Evolutionary conservation across 441 rosid species (phyloP).

Genomic region (Arabidopsis hybrid): DNA sequence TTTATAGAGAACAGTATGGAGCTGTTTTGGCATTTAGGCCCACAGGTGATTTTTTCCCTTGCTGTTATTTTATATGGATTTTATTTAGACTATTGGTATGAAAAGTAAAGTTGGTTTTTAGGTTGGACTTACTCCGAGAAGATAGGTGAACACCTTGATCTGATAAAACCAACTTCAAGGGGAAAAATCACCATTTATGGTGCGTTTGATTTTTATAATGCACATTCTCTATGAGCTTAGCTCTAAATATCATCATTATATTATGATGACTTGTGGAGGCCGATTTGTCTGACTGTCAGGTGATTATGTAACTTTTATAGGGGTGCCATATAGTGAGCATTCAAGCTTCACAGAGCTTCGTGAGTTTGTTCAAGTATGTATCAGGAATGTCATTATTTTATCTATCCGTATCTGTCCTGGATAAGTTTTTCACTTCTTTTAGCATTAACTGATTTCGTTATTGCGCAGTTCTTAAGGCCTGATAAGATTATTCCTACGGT

Average conservation of each 20-base stretch:
- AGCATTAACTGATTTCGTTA: constrained; percentile 20
- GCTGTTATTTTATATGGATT: not conserved
- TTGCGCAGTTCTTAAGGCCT: constrained; percentile 67
- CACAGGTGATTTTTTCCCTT: constrained; percentile 53
- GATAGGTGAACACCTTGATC: constrained; percentile 65
- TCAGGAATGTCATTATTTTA: constrained; percentile 13
- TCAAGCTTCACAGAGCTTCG: constrained; percentile 82
- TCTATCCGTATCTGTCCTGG: not conserved
- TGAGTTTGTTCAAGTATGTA: constrained; percentile 76
- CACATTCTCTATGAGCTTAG: constrained; percentile 12
- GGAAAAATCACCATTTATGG: constrained; percentile 79
- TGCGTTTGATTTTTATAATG: constrained; percentile 46
- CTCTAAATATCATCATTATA: not conserved
- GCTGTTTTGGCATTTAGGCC: constrained; percentile 83
- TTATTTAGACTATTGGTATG: not conserved
- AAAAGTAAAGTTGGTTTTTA: constrained; percentile 31
- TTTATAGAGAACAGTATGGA: constrained; percentile 52
- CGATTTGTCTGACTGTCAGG: not conserved
- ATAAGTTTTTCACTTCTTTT: not conserved
- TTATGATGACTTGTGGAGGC: not conserved
- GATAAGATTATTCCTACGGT: constrained; percentile 84
- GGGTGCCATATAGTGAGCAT: constrained; percentile 91
- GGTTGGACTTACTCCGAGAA: constrained; percentile 86
- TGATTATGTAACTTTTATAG: constrained; percentile 42
- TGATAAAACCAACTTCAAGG: constrained; percentile 64